Percentiles rank a stretch among this genome's conserved stretches.
These are phyloP conservation scores for Clonostachys byssicola DNA, from an alignment of 2,329 filamentous ascomycete genomes.

Conservation along the genomic window DNA sequence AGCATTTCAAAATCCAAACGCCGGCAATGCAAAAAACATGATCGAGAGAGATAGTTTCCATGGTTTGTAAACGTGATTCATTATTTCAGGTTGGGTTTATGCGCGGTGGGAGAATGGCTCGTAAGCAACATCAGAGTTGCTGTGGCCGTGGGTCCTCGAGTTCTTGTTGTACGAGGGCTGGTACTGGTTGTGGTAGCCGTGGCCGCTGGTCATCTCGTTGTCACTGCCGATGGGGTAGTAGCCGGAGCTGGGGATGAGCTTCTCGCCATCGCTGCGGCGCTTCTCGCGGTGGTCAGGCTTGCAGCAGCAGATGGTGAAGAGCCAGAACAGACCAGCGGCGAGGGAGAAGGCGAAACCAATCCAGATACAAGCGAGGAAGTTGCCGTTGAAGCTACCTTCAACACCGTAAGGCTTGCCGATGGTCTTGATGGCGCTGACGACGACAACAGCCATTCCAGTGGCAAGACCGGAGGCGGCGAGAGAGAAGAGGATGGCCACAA, in stretches of 20 bases:
- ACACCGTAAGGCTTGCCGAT: slow-evolving; percentile 67
- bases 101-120: slow-evolving; percentile 59
- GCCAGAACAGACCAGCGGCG: slow-evolving; percentile 81
- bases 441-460: slow-evolving; percentile 67
- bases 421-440: slow-evolving; percentile 63
- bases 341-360: slow-evolving; percentile 74
- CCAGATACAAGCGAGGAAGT: slow-evolving; percentile 73
- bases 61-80: background rate
- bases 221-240: slow-evolving; percentile 29
- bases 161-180: slow-evolving; percentile 17
- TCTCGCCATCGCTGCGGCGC: slow-evolving; percentile 40
- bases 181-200: slow-evolving; percentile 33
- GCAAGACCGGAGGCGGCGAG: slow-evolving; percentile 67
- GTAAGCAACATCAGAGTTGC: slow-evolving; percentile 51
- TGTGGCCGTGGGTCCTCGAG: slow-evolving; percentile 31
- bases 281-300: slow-evolving; percentile 40
- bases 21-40: background rate
- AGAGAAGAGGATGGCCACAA: slow-evolving; percentile 49
- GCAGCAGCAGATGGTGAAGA: slow-evolving; percentile 89
- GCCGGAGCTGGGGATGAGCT: slow-evolving; percentile 32
- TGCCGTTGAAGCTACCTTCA: slow-evolving; percentile 58
- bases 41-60: background rate
- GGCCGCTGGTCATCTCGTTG: slow-evolving; percentile 26
- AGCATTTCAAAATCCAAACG: background rate
- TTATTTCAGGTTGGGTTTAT: slow-evolving; percentile 18